Conservation (phyloP, 2,329 filamentous ascomycete genomes). For the Fusarium robinianum region DNA sequence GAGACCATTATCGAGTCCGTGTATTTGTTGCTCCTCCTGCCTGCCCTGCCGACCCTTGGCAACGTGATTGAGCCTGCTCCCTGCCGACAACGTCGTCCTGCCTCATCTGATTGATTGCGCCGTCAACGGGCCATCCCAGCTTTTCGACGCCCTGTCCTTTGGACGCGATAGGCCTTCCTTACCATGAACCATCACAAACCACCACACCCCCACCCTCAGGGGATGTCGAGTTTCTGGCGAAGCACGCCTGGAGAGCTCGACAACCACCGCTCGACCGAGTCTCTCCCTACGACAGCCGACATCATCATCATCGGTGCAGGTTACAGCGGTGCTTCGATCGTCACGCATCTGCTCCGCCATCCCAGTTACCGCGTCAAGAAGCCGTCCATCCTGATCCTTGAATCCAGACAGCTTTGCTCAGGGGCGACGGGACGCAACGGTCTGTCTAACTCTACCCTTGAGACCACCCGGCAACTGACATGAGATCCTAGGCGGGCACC, state of each 20-base stretch:
- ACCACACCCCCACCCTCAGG: conserved; percentile 6
- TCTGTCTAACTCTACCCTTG: conserved; percentile 1
- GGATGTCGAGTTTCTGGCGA: conserved; percentile 24
- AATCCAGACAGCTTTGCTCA: conserved; percentile 43
- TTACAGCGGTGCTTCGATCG: conserved; percentile 49
- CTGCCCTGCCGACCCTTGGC: no score
- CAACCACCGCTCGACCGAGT: not conserved
- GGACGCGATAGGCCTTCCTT: no score
- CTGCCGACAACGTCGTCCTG: no score
- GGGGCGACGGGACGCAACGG: conserved; percentile 47
- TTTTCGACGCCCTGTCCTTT: no score
- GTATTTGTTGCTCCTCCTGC: no score
- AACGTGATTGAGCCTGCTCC: no score
- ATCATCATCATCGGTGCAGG: conserved; percentile 54
- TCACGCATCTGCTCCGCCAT: conserved; percentile 49
- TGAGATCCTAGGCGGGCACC: conserved; percentile 18
- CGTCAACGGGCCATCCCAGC: no score
- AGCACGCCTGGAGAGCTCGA: conserved; percentile 1
- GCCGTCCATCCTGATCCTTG: conserved; percentile 40
- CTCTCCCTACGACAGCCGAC: conserved; percentile 46
- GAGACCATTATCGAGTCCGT: no score
- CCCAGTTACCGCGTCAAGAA: conserved; percentile 21
- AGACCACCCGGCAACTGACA: not conserved
- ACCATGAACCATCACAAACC: no score
- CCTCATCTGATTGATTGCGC: no score